These are phyloP conservation scores for Ogataea nakhonphanomensis DNA, from an alignment of 805 yeast species.

Conservation along the genomic window DNA sequence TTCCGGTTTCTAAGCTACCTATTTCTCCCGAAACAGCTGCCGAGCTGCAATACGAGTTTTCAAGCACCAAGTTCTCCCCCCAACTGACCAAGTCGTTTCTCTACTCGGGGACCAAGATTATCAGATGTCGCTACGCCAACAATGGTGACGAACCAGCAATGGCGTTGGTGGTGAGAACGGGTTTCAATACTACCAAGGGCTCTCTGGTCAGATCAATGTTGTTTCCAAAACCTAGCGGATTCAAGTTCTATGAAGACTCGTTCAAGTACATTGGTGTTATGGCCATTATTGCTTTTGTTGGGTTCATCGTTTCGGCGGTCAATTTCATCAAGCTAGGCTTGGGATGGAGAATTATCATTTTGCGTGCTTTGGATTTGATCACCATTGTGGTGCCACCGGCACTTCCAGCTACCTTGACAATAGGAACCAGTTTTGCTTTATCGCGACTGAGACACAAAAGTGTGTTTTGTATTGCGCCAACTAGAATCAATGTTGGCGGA, in stretches of 20 bases:
- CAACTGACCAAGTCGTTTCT: constrained; percentile 71
- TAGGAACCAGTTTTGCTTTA: constrained; percentile 92
- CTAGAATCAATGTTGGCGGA: constrained; percentile 94
- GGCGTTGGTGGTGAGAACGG: constrained; percentile 85
- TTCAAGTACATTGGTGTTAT: constrained; percentile 95
- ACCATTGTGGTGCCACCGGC: constrained; percentile 99
- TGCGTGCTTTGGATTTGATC: constrained; percentile 89
- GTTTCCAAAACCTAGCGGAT: constrained; percentile 91
- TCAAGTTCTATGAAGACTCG: constrained; percentile 91
- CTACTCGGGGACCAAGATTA: constrained; percentile 85
- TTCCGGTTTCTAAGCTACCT: constrained; percentile 82
- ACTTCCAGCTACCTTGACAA: constrained; percentile 92
- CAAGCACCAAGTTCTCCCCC: constrained; percentile 53
- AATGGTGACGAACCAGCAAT: constrained; percentile 64
- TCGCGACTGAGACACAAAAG: constrained; percentile 62
- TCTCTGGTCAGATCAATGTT: constrained; percentile 91
- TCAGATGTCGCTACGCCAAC: constrained; percentile 71
- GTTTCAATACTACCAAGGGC: constrained; percentile 95
- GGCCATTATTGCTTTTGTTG: constrained; percentile 79
- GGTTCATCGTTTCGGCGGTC: constrained; percentile 78
- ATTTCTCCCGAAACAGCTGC: constrained; percentile 60
- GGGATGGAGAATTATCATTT: constrained; percentile 62
- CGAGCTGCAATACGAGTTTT: constrained; percentile 54
- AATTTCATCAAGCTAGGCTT: constrained; percentile 79
- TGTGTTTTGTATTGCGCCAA: constrained; percentile 90